These are phyloP conservation scores for Berkeleyomyces rouxiae DNA, from an alignment of 2,329 filamentous ascomycete species.

Conservation along the genomic window DNA sequence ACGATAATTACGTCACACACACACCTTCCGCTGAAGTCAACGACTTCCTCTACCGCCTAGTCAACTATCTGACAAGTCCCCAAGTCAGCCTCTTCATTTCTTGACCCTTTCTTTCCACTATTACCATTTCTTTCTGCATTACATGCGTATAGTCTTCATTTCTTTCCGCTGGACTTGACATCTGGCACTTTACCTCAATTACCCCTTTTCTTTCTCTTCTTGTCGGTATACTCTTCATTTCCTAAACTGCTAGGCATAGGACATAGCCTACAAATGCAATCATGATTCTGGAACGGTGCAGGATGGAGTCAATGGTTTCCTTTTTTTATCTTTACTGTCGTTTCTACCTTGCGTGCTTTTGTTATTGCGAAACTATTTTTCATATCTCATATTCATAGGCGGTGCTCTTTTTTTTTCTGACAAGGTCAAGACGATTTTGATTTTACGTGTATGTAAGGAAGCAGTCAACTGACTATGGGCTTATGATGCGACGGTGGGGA, in stretches of 20 bases:
- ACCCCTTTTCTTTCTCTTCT: constrained; percentile 10
- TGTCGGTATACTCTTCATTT: constrained; percentile 14
- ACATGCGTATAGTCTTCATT: constrained; percentile 1
- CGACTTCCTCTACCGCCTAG: neutral
- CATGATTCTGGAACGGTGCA: constrained; percentile 13
- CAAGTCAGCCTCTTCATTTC: neutral
- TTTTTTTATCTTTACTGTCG: constrained; percentile 5
- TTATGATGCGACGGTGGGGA: neutral
- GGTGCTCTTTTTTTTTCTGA: constrained; percentile 6
- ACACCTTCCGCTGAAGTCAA: neutral
- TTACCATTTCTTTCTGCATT: constrained; percentile 5
- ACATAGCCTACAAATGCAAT: constrained; percentile 9
- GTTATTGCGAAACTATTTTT: constrained; percentile 15
- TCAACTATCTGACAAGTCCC: neutral
- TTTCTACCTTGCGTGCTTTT: constrained; percentile 4
- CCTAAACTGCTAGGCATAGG: constrained; percentile 15
- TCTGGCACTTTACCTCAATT: neutral
- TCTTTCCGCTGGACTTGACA: constrained; percentile 2
- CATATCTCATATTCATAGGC: constrained; percentile 3
- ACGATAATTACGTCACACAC: constrained; percentile 1
- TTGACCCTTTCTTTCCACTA: neutral
- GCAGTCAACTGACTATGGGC: neutral
- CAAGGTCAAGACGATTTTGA: neutral
- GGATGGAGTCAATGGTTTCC: constrained; percentile 12
- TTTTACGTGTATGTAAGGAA: neutral